A percentile compares a stretch with the other conserved stretches of the same genome.
These are phyloP conservation scores for Prosopis cineraria DNA, from an alignment of 306 rosid genomes.

Conservation along the genomic window DNA sequence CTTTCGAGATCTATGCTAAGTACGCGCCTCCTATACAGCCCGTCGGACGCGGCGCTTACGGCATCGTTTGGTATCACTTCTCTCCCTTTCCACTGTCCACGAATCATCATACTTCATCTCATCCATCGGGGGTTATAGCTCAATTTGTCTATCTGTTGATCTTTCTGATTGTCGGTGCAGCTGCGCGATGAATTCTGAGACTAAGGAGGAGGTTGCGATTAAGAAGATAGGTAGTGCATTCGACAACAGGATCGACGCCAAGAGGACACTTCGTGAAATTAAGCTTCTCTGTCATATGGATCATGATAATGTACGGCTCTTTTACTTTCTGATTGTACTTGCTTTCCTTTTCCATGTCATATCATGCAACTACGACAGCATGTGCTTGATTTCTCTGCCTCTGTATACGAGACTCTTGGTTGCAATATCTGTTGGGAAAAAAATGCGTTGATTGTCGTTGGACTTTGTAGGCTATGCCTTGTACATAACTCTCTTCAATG, in stretches of 20 bases:
- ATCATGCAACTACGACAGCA: not conserved
- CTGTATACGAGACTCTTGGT: not conserved
- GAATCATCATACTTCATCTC: not conserved
- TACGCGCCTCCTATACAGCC: constrained; percentile 84
- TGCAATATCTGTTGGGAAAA: not conserved
- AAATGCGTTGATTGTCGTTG: not conserved
- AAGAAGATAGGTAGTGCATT: constrained; percentile 75
- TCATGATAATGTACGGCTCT: constrained; percentile 72
- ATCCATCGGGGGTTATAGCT: not conserved
- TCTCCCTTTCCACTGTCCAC: not conserved
- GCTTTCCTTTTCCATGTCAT: not conserved
- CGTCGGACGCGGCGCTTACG: constrained; percentile 96
- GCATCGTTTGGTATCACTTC: constrained; percentile 78
- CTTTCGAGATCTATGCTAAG: constrained; percentile 72
- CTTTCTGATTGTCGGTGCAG: constrained; percentile 38
- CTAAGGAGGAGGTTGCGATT: constrained; percentile 68
- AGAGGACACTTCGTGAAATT: constrained; percentile 74
- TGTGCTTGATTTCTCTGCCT: not conserved
- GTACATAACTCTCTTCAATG: not conserved
- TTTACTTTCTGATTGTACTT: constrained; percentile 9
- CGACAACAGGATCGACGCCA: constrained; percentile 70
- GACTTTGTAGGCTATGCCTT: not conserved
- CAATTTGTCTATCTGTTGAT: constrained; percentile 7
- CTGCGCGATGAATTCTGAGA: constrained; percentile 57
- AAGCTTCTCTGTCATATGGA: constrained; percentile 82